Evolutionary conservation across 257 asterid species (phyloP).

Genomic region (Solanum arcanum): DNA sequence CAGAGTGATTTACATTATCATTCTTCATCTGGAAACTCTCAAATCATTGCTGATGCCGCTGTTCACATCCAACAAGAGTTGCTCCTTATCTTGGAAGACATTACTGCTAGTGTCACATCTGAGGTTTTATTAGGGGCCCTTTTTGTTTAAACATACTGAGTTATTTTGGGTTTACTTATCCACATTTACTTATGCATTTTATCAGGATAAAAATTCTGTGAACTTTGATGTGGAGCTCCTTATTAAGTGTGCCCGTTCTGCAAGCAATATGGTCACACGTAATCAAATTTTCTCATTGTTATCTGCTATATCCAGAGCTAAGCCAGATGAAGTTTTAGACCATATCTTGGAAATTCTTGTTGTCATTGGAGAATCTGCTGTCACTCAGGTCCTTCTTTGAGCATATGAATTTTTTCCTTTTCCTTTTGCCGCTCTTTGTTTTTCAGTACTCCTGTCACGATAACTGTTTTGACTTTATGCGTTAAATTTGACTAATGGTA

Average conservation of each 20-base stretch:
- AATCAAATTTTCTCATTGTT: slow-evolving; percentile 73
- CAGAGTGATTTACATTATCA: slow-evolving; percentile 12
- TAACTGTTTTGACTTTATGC: neutral
- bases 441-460: neutral
- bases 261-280: slow-evolving; percentile 52
- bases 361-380: slow-evolving; percentile 61
- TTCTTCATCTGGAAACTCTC: slow-evolving; percentile 28
- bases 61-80: slow-evolving; percentile 60
- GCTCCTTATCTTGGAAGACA: slow-evolving; percentile 69
- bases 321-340: slow-evolving; percentile 69
- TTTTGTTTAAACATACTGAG: slow-evolving; percentile 1
- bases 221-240: slow-evolving; percentile 52
- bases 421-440: neutral
- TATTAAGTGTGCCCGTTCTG: slow-evolving; percentile 59
- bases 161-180: slow-evolving; percentile 17
- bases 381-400: slow-evolving; percentile 53
- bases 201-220: slow-evolving; percentile 31
- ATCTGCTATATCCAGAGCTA: slow-evolving; percentile 53
- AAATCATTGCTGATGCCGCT: slow-evolving; percentile 19
- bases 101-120: slow-evolving; percentile 29
- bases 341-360: slow-evolving; percentile 57
- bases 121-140: neutral
- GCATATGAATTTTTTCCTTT: neutral
- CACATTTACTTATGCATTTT: slow-evolving; percentile 2
- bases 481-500: neutral